Conservation (phyloP, 2,329 filamentous ascomycete genomes). For the Lasiodiplodia theobromae region DNA sequence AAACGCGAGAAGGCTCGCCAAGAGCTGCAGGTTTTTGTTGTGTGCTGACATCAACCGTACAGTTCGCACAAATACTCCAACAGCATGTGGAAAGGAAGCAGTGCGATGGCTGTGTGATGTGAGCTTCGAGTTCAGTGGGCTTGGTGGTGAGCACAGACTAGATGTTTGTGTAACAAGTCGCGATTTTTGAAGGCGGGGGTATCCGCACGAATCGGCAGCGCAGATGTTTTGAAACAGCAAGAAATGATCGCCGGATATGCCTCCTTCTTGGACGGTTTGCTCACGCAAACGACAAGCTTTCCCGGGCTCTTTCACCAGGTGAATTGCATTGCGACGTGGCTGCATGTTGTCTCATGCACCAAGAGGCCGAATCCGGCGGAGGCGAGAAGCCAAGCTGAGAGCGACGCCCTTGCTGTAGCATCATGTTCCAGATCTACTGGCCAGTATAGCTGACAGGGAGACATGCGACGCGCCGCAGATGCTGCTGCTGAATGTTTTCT, state of each 20-base stretch:
- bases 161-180: too few species aligned
- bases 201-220: neutral
- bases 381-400: neutral
- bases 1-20: neutral
- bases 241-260: neutral
- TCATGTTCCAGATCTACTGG: neutral
- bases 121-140: neutral
- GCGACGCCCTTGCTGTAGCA: conserved; percentile 1
- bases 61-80: neutral
- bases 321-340: conserved; percentile 1
- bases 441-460: neutral
- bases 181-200: neutral
- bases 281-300: conserved; percentile 26
- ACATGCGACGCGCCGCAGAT: neutral
- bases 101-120: neutral
- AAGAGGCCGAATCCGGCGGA: conserved; percentile 4
- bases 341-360: neutral
- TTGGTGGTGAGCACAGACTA: neutral
- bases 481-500: neutral
- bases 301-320: conserved; percentile 3
- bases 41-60: neutral
- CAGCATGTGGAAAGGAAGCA: neutral
- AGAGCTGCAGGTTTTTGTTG: neutral
- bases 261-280: neutral
- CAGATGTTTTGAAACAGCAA: neutral